phyloP scores from a whole-genome alignment of 2,329 filamentous ascomycete species.

The Trichoderma hamatum region DNA sequence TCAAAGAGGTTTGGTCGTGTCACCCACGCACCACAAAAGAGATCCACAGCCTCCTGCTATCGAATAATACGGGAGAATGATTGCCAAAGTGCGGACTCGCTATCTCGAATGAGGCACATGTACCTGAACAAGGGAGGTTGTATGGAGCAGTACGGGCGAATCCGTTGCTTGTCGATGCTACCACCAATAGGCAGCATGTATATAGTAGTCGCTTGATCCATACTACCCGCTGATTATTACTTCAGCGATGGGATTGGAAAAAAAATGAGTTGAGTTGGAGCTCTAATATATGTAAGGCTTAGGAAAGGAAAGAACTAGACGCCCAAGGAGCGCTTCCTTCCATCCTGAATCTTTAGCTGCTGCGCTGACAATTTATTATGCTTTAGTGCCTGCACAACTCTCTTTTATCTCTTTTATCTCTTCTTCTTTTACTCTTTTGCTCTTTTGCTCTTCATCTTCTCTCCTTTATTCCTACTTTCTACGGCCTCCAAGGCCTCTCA shows the following conservation, averaged over 20 bases:
- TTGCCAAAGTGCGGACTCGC: background rate
- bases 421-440: background rate
- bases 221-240: conserved; percentile 5
- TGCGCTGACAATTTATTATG: background rate
- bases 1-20: conserved; percentile 16
- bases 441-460: background rate
- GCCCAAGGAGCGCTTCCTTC: conserved; percentile 16
- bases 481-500: background rate
- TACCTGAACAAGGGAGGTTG: background rate
- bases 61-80: background rate
- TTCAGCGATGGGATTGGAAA: background rate
- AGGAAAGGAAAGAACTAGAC: background rate
- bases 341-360: background rate
- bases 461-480: background rate
- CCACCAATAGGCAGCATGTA: background rate
- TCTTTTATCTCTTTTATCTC: background rate
- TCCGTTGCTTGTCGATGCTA: background rate
- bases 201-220: background rate
- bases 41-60: conserved; percentile 5
- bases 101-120: background rate
- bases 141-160: background rate
- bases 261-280: conserved; percentile 1
- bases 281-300: background rate
- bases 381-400: background rate
- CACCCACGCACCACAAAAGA: conserved; percentile 8